Base-by-base conservation (phyloP, 164 flowering plant genomes). In the Chimonanthus salicifolius region DNA sequence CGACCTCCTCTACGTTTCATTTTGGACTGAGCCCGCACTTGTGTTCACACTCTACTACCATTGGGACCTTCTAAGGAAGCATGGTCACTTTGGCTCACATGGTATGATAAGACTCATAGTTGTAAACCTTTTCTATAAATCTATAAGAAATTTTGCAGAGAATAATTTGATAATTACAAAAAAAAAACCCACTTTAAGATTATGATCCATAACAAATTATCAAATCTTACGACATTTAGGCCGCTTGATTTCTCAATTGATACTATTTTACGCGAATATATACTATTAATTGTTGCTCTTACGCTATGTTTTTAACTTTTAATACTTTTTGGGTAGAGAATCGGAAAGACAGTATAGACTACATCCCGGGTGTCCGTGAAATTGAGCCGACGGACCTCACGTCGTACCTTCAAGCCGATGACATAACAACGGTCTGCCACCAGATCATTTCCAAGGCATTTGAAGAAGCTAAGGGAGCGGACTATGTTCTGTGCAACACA, bases 21-120 rank as follows among this genome's bases (percentile, higher is more conserved):
- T 88, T 68, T 94, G 98, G 98, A 90, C 97, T 0, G 94, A 94
- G 74, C 88, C 97, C 0, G 94, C 97, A 62, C 77, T 92, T 69
- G 94, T 87, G 11, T 89, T 85, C 63, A 73, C 87, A 0, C 75
- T 92, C 58, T 92, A 92, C 79, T 86, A 88, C 62, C 95, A 94
- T 73, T 7, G 88, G 62, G 79, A 89, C 73, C 90, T 94, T 50
- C 87, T 92, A 1, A 65, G 76, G 49, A 48, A 50, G 13, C 75
- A 92, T 75, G 89, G 89, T n/a, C 98, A 94, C 71, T 89, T 87
- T 75, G 92, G 68, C 47, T 84, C 83, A 20, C 62, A 72, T 13
- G 89, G 94, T 92, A 84, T 46, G 76, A 62, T 4, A 11, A 33
- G 16, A 3, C 51, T 9, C 16, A 11, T 54, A 11, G 11, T 10